Base-by-base conservation (phyloP, 352 stramenopile species). In the Phytophthora idaei region DNA sequence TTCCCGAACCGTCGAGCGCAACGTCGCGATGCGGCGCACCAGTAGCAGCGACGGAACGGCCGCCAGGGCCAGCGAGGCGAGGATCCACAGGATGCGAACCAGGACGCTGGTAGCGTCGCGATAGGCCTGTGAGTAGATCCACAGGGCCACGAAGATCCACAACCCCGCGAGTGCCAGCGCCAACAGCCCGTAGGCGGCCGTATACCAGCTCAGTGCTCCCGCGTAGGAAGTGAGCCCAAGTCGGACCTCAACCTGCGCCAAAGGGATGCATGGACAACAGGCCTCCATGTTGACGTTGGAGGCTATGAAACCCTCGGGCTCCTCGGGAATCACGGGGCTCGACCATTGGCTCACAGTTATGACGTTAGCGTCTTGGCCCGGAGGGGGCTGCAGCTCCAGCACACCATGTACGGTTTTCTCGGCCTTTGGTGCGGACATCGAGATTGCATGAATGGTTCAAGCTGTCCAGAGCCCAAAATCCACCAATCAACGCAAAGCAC, bases 231-330 rank as follows among this genome's bases (percentile, higher is more conserved):
- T 53, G 17, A 71, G 31, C 3, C 73, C 73, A 14, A 74, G 55
- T 12, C 66, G 69, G 14, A 62, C 47, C 41, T 81, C 69, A 49
- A 81, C 61, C 42, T 78, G 66, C 25, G 69, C 61, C 62, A 78
- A 60, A 9, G 71, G 69, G 31, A 74, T 54, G 52, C 69, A 81
- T 36, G 57, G 66, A 15, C 65, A 81, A 25, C 69, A 78, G 15
- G 53, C 59, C 44, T 76, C 72, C 31, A 73, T 36, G 58, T 57
- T 73, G 29, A 66, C 61, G 29, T 76, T 69, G 25, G 63, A 67
- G 34, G 67, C 36, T 17, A 64, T 21, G 44, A 52, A 76, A 12
- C 56, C 39, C 49, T 71, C 67, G 36, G 54, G 46, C 29, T 71
- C 58, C 7, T 74, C 71, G 6, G 71, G 67, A 14, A 69, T 58